Base-by-base conservation (phyloP, 768 basidiomycete species). In the Tulasnella sp. region DNA sequence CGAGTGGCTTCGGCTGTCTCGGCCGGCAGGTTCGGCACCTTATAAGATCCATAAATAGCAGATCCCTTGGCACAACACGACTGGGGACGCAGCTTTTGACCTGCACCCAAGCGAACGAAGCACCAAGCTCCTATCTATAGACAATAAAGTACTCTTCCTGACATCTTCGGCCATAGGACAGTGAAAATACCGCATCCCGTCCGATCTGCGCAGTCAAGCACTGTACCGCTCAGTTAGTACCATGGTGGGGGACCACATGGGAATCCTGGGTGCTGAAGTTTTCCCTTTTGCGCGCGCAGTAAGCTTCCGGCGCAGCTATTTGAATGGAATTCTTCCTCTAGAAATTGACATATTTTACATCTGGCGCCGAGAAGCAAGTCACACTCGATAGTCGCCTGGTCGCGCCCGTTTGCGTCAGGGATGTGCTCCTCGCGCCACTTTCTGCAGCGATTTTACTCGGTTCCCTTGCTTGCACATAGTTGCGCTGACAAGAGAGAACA, bases 141-240 rank as follows among this genome's bases (percentile, higher is more conserved):
- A 2, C 11, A 69, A 37, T 37, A 69, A 69, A 69, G 3, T 24
- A 22, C 31, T 14, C 6, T 4, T 18, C 18, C 64, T 9, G 16
- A 34, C 31, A 69, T 69, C 64, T 37, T 69, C 64, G 64, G 64
- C 64, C 64, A 69, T 69, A 69, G 64, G 64, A 69, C 64, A 69
- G 64, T 69, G 64, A 69, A 69, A 69, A 69, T 69, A 69, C 64
- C 64, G 64, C 64, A 69, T 69, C 64, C 64, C 64, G 64, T 69
- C 64, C 64, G 64, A 69, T 69, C 64, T 69, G 64, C 34, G 64
- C 64, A 69, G 64, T 69, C 64, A 69, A 69, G 64, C 64, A 69
- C 64, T 69, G 64, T 69, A 69, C 64, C 64, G 64, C 64, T 69
- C 64, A 69, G 64, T 69, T 69, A 69, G 64, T 37, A 37, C 64